Percentiles rank a stretch among this genome's conserved stretches.
Evolutionary conservation across 2,329 filamentous ascomycete genomes (phyloP).

Genomic region (Neonectria faginata): DNA sequence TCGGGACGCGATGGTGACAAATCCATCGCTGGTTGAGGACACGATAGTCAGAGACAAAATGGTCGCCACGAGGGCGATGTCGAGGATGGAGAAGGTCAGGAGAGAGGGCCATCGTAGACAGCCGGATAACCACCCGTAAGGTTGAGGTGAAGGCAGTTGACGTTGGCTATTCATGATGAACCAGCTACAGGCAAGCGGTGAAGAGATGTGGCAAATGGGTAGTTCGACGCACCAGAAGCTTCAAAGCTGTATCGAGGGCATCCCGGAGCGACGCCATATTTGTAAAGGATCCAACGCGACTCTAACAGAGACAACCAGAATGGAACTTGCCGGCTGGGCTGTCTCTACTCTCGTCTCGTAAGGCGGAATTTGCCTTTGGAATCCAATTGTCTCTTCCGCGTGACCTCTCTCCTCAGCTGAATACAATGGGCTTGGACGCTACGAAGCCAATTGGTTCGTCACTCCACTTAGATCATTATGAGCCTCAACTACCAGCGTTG

Average conservation of each 20-base stretch:
- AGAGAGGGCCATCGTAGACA: slow-evolving; percentile 29
- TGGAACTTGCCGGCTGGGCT: slow-evolving; percentile 9
- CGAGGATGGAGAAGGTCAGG: slow-evolving; percentile 16
- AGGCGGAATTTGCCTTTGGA: slow-evolving; percentile 5
- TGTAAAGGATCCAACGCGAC: neutral
- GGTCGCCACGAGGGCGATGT: slow-evolving; percentile 20
- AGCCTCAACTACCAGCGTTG: slow-evolving; percentile 3
- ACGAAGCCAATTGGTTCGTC: slow-evolving; percentile 11
- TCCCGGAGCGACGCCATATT: slow-evolving; percentile 3
- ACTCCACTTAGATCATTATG: slow-evolving; percentile 12
- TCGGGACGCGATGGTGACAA: slow-evolving; percentile 19
- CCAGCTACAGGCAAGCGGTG: too few relatives aligned
- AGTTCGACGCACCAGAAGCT: too few relatives aligned
- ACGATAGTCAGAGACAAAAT: slow-evolving; percentile 21
- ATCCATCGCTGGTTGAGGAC: slow-evolving; percentile 24
- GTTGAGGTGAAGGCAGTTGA: neutral
- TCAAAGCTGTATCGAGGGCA: neutral
- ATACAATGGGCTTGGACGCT: neutral
- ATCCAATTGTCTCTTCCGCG: neutral
- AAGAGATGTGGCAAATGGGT: neutral
- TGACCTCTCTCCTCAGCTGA: slow-evolving; percentile 4
- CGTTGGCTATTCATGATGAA: slow-evolving; percentile 11
- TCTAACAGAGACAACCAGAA: neutral
- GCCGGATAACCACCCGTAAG: slow-evolving; percentile 29
- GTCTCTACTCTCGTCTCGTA: neutral